Conservation (phyloP, 2,329 filamentous ascomycete species). For the Aspergillus fijiensis region DNA sequence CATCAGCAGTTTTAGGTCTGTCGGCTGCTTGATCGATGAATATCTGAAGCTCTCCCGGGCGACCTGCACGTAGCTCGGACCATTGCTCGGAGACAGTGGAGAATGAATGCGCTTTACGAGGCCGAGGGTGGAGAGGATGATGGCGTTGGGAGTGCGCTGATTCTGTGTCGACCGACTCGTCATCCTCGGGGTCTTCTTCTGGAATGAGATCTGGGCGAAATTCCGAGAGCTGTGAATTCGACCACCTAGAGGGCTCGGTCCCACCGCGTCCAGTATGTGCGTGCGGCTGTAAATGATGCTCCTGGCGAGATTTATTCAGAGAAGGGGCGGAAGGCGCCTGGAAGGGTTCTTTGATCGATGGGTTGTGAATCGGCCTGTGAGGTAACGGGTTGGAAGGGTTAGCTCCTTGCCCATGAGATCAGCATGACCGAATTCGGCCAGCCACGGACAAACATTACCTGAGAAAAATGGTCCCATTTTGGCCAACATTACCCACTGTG, state of each 20-base stretch:
- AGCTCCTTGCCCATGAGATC: conserved; percentile 17
- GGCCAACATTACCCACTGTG: conserved; percentile 76
- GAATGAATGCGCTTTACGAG: conserved; percentile 70
- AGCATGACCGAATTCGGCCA: conserved; percentile 7
- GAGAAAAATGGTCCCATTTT: conserved; percentile 78
- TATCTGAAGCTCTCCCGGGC: conserved; percentile 72
- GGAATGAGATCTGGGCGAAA: conserved; percentile 30
- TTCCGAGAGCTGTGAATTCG: conserved; percentile 44
- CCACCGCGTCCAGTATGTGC: conserved; percentile 25
- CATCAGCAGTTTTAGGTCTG: conserved; percentile 64
- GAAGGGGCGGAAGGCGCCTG: conserved; percentile 43
- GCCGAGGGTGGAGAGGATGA: conserved; percentile 33
- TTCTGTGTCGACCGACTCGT: conserved; percentile 24
- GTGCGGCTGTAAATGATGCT: conserved; percentile 50
- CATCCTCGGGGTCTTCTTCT: conserved; percentile 27
- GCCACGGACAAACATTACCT: conserved; percentile 56
- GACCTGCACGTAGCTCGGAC: conserved; percentile 33
- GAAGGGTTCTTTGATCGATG: conserved; percentile 32
- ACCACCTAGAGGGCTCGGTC: conserved; percentile 39
- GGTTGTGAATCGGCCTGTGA: conserved; percentile 39
- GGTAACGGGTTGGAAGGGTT: conserved; percentile 14
- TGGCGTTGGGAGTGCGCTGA: conserved; percentile 23
- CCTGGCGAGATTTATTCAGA: conserved; percentile 60
- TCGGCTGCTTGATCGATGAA: conserved; percentile 72
- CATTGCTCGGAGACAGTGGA: conserved; percentile 70